Evolutionary conservation across 306 rosid species (phyloP).

Genomic region (Benincasa hispida): DNA sequence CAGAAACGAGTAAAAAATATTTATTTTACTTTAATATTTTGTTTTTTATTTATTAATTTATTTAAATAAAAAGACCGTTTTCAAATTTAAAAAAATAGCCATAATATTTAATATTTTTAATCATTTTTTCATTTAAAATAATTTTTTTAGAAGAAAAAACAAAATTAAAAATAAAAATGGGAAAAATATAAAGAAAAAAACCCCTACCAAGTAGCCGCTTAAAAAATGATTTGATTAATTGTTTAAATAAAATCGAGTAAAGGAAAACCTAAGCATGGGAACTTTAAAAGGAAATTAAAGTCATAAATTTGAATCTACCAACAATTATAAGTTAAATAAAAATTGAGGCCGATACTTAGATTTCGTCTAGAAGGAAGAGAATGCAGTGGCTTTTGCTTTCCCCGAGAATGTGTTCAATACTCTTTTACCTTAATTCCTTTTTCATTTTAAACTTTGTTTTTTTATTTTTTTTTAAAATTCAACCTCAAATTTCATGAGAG

Average conservation of each 20-base stretch:
- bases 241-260: neutral
- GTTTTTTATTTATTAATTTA: too few relatives aligned
- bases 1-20: too few relatives aligned
- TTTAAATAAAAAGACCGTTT: too few relatives aligned
- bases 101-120: too few relatives aligned
- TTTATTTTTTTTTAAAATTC: neutral
- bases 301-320: neutral
- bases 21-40: too few relatives aligned
- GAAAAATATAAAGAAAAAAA: too few relatives aligned
- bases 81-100: too few relatives aligned
- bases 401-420: conserved; percentile 11
- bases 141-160: too few relatives aligned
- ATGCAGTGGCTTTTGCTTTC: conserved; percentile 17
- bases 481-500: too few relatives aligned
- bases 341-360: neutral
- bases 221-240: neutral
- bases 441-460: neutral
- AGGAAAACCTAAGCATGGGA: neutral
- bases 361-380: neutral
- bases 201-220: neutral
- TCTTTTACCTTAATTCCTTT: neutral
- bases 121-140: too few relatives aligned
- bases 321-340: neutral
- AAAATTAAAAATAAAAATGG: too few relatives aligned
- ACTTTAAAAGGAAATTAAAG: neutral